A percentile compares a stretch with the other conserved stretches of the same genome.
These are phyloP conservation scores for Haplographium delicatum DNA, from an alignment of 495 filamentous ascomycete species.

Conservation along the genomic window DNA sequence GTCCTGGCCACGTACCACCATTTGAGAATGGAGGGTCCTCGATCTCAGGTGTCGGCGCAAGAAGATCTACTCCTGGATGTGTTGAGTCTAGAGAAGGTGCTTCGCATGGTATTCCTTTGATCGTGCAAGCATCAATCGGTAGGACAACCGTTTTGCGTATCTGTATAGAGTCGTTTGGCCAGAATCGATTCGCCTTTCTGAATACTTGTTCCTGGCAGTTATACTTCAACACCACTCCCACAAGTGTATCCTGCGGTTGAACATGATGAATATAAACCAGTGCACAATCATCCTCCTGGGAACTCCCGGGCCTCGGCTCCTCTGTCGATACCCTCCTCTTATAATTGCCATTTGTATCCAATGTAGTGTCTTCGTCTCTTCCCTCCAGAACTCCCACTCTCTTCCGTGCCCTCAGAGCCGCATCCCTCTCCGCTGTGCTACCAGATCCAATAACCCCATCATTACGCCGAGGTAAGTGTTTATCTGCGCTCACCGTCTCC, in stretches of 20 bases:
- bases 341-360: conserved; percentile 43
- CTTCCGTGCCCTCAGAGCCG: conserved; percentile 40
- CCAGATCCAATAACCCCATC: conserved; percentile 41
- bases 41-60: conserved; percentile 37
- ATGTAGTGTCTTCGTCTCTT: conserved; percentile 40
- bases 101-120: conserved; percentile 65
- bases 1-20: conserved; percentile 11
- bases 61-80: conserved; percentile 36
- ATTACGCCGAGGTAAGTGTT: conserved; percentile 30
- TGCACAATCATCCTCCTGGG: conserved; percentile 59
- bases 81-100: conserved; percentile 27
- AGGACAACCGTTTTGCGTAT: conserved; percentile 72
- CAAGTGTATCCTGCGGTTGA: conserved; percentile 73
- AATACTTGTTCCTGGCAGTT: conserved; percentile 75
- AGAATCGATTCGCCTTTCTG: conserved; percentile 83
- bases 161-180: conserved; percentile 88
- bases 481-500: conserved; percentile 24
- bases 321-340: conserved; percentile 53
- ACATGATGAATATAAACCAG: conserved; percentile 91
- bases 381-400: conserved; percentile 44
- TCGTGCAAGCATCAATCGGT: conserved; percentile 83
- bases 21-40: conserved; percentile 17
- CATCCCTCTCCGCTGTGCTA: conserved; percentile 42
- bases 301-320: conserved; percentile 23
- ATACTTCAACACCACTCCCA: conserved; percentile 85